Evolutionary conservation across 352 stramenopile genomes (phyloP).

Genomic region (Nannochloropsis limnetica): DNA sequence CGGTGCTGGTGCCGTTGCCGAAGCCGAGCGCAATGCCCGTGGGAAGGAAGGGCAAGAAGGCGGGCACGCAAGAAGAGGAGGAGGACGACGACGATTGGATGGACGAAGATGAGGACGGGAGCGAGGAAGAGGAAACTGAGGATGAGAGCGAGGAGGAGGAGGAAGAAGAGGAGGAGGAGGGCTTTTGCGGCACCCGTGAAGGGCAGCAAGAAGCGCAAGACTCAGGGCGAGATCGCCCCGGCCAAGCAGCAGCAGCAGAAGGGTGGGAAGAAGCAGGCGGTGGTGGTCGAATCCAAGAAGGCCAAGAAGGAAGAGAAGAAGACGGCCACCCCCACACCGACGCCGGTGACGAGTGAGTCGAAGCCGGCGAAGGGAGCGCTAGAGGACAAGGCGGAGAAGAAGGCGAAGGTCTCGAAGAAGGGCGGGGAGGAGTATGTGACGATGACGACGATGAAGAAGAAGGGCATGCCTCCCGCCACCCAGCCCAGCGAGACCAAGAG

Average conservation of each 20-base stretch:
- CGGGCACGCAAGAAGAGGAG: background rate
- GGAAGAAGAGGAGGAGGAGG: background rate
- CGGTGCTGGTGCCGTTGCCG: background rate
- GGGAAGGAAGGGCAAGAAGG: background rate
- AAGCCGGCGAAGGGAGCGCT: background rate
- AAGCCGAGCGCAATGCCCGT: background rate
- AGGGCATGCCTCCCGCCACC: background rate
- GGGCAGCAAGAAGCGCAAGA: constrained; percentile 26
- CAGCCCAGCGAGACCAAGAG: background rate
- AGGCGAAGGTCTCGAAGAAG: background rate
- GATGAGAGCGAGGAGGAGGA: background rate
- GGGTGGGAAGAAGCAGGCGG: background rate
- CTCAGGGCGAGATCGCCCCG: background rate
- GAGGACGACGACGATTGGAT: background rate
- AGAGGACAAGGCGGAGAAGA: background rate
- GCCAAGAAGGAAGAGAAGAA: background rate
- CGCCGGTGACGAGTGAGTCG: background rate
- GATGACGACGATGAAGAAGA: background rate
- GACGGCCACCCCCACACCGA: background rate
- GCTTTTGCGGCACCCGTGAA: background rate
- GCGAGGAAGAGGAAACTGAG: background rate
- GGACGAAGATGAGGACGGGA: background rate
- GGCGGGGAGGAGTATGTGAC: background rate
- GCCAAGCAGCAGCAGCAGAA: background rate
- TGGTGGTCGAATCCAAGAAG: background rate